Evolutionary conservation across 768 basidiomycete genomes (phyloP).

Genomic region (Amanita jacksonii): DNA sequence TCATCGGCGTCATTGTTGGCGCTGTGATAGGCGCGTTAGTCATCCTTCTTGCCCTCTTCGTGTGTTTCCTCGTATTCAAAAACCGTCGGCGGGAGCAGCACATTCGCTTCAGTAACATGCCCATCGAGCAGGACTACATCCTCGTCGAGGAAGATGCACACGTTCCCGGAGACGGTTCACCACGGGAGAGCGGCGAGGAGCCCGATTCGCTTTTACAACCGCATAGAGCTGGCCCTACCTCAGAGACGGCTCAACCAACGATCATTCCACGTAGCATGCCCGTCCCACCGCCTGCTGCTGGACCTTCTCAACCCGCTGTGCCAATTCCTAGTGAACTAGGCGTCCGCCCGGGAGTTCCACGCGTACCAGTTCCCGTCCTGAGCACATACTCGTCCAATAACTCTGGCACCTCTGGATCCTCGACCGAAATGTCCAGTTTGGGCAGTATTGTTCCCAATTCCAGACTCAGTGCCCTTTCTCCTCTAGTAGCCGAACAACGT

Average conservation of each 20-base stretch:
- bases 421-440: constrained; percentile 8
- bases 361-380: too few relatives aligned
- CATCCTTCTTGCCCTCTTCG: constrained; percentile 37
- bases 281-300: constrained; percentile 4
- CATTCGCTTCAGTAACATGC: constrained; percentile 22
- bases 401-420: constrained; percentile 6
- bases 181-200: constrained; percentile 63
- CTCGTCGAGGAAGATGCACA: constrained; percentile 30
- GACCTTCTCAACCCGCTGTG: background rate
- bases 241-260: background rate
- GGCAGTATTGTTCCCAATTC: constrained; percentile 29
- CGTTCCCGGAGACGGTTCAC: constrained; percentile 53
- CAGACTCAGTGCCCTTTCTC: constrained; percentile 26
- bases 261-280: background rate
- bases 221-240: too few relatives aligned
- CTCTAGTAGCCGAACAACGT: constrained; percentile 19
- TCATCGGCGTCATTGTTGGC: constrained; percentile 51
- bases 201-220: constrained; percentile 51
- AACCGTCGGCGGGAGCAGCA: constrained; percentile 19
- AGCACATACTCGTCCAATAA: constrained; percentile 2
- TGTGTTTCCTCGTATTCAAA: constrained; percentile 26
- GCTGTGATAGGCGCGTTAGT: constrained; percentile 42
- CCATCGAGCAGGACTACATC: constrained; percentile 29
- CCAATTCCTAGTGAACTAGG: constrained; percentile 8
- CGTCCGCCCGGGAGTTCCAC: constrained; percentile 21